phyloP scores from a whole-genome alignment of 2,329 filamentous ascomycete genomes.

The Balansia obtecta region DNA sequence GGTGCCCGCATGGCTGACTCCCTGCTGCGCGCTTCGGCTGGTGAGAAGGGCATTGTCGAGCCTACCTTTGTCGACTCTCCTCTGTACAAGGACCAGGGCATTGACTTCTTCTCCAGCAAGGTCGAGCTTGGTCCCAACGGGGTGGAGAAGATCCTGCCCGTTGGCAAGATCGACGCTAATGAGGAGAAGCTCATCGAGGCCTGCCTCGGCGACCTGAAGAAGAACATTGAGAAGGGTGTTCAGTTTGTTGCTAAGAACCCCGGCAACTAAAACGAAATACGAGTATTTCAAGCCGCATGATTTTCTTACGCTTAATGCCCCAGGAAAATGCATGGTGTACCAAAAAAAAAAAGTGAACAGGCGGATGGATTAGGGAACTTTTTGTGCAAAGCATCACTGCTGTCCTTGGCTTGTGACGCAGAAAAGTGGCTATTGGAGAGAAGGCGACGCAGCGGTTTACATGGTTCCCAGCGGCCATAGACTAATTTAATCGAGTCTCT shows the following conservation, averaged over 20 bases:
- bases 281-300: neutral
- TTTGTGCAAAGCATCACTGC: neutral
- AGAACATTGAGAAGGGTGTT: conserved; percentile 91
- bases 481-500: conserved; percentile 5
- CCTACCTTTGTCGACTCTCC: conserved; percentile 95
- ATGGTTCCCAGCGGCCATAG: conserved; percentile 3
- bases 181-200: conserved; percentile 87
- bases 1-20: conserved; percentile 78
- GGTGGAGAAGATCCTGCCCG: conserved; percentile 81
- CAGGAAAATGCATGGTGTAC: conserved; percentile 1
- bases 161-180: conserved; percentile 72
- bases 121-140: conserved; percentile 95
- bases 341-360: conserved; percentile 1
- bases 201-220: conserved; percentile 72
- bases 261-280: conserved; percentile 34
- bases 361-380: neutral
- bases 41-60: conserved; percentile 91
- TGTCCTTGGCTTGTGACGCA: neutral
- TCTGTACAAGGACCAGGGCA: conserved; percentile 95
- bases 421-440: neutral
- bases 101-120: conserved; percentile 92
- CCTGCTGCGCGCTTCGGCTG: conserved; percentile 81
- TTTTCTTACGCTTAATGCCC: neutral
- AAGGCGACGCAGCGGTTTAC: neutral
- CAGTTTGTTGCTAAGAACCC: conserved; percentile 47